Conservation (phyloP, 176 grass and related monocot genomes). For the Poa annua region DNA sequence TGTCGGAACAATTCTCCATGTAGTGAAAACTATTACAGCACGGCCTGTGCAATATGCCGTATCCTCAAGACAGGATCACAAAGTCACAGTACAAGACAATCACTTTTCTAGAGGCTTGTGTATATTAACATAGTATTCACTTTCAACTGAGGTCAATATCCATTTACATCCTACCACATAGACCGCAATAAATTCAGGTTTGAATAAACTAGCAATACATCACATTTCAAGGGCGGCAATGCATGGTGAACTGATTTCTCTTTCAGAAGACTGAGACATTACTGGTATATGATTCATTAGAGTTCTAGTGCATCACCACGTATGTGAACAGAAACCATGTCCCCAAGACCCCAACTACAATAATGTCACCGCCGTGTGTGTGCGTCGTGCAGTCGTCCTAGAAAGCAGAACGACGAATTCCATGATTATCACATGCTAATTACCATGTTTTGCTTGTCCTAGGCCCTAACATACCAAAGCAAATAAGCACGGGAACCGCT, state of each 20-base stretch:
- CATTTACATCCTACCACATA: conserved; percentile 4
- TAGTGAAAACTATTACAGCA: conserved; percentile 6
- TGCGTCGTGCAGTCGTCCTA: not conserved
- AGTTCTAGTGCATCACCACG: not conserved
- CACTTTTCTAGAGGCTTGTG: not conserved
- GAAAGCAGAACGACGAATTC: no score
- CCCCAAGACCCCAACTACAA: not conserved
- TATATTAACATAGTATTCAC: conserved; percentile 1
- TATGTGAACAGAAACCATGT: conserved; percentile 1
- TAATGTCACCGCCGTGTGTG: not conserved
- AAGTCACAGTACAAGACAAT: conserved; percentile 5
- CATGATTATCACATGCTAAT: conserved; percentile 11
- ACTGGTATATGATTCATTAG: conserved; percentile 19
- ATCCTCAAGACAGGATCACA: conserved; percentile 2
- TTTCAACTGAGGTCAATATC: not conserved
- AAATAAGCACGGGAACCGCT: not conserved
- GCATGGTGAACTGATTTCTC: conserved; percentile 27
- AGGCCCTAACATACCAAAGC: not conserved
- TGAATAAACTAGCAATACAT: conserved; percentile 17
- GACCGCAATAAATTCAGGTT: not conserved
- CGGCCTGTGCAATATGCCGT: not conserved
- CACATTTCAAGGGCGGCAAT: conserved; percentile 21
- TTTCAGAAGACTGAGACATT: conserved; percentile 32
- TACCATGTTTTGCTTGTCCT: not conserved
- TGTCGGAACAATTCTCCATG: conserved; percentile 7